Percentiles rank a stretch among this genome's conserved stretches.
Conservation (phyloP, 805 yeast genomes). For the Saccharomycopsis sp. region DNA sequence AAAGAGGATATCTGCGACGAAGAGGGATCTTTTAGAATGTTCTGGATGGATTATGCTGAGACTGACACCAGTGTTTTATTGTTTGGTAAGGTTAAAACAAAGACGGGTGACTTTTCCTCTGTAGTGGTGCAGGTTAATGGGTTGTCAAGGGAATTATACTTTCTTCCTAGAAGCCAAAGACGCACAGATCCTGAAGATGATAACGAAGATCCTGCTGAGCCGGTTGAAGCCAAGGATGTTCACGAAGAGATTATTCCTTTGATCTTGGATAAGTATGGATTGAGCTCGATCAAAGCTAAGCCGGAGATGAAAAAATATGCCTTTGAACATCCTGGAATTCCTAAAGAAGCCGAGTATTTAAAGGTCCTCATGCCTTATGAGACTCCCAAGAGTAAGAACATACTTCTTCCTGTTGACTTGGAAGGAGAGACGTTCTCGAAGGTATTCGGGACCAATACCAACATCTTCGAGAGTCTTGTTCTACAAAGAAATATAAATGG, state of each 20-base stretch:
- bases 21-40: constrained; percentile 59
- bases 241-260: constrained; percentile 70
- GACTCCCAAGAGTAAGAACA: constrained; percentile 47
- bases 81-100: constrained; percentile 72
- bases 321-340: constrained; percentile 76
- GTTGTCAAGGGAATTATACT: constrained; percentile 62
- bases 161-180: constrained; percentile 56
- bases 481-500: constrained; percentile 85
- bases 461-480: constrained; percentile 80
- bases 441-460: constrained; percentile 72
- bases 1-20: constrained; percentile 32
- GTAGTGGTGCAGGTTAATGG: constrained; percentile 72
- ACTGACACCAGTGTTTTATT: constrained; percentile 60
- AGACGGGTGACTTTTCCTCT: constrained; percentile 49
- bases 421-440: constrained; percentile 71
- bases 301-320: constrained; percentile 77
- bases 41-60: constrained; percentile 87
- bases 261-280: constrained; percentile 54
- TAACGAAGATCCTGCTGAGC: constrained; percentile 35
- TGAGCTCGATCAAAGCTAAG: constrained; percentile 58
- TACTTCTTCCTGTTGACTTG: constrained; percentile 51
- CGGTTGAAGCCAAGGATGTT: constrained; percentile 55
- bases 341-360: constrained; percentile 72
- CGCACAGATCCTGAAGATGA: constrained; percentile 36
- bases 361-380: constrained; percentile 71